Evolutionary conservation across 2,329 filamentous ascomycete genomes (phyloP).

Genomic region (Whalleya microplaca): DNA sequence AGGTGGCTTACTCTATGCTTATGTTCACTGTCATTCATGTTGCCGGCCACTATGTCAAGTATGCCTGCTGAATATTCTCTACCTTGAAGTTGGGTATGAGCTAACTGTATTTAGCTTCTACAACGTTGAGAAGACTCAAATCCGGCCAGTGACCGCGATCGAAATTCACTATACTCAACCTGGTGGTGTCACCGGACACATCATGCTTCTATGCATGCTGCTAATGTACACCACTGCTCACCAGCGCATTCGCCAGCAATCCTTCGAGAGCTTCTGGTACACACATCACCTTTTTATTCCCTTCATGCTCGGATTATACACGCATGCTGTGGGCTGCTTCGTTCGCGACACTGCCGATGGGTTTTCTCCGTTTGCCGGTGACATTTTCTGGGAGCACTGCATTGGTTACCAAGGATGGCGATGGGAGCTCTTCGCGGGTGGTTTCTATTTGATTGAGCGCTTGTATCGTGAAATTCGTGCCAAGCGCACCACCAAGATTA

Average conservation of each 20-base stretch:
- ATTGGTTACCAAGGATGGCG: constrained; percentile 96
- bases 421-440: constrained; percentile 90
- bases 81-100: constrained; percentile 18
- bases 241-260: constrained; percentile 91
- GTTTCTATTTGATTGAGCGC: constrained; percentile 83
- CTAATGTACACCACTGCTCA: constrained; percentile 98
- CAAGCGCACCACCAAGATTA: constrained; percentile 83
- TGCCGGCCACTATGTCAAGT: constrained; percentile 90
- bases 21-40: constrained; percentile 81
- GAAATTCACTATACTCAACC: constrained; percentile 91
- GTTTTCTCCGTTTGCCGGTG: constrained; percentile 82
- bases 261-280: constrained; percentile 99
- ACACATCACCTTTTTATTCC: constrained; percentile 98
- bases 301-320: constrained; percentile 91
- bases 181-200: constrained; percentile 91
- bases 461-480: constrained; percentile 89
- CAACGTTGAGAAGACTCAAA: constrained; percentile 85
- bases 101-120: constrained; percentile 69
- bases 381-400: constrained; percentile 87
- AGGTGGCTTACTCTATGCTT: constrained; percentile 87
- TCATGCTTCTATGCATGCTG: constrained; percentile 99
- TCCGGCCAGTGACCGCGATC: constrained; percentile 78
- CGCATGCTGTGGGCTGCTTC: constrained; percentile 94
- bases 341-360: constrained; percentile 77
- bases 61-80: constrained; percentile 38